Conservation (phyloP, 108 stramenopile genomes). For the Ochromonas danica region DNA sequence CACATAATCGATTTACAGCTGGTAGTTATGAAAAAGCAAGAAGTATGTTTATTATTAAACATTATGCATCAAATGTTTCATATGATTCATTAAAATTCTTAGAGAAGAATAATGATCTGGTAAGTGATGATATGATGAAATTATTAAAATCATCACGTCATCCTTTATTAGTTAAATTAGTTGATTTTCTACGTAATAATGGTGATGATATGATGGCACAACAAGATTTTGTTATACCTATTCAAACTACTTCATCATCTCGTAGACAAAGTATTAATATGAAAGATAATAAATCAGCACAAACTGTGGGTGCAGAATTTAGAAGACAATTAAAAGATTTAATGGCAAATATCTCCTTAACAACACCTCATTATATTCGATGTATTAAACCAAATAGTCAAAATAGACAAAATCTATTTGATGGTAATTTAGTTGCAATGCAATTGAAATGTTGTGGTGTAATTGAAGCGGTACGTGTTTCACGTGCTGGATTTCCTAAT, state of each 20-base stretch:
- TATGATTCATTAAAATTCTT: slow-evolving; percentile 39
- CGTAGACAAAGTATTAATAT: background rate
- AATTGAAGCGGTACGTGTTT: slow-evolving; percentile 75
- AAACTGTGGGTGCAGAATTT: slow-evolving; percentile 5
- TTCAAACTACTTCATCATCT: slow-evolving; percentile 8
- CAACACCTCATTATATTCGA: slow-evolving; percentile 22
- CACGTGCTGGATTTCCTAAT: slow-evolving; percentile 84
- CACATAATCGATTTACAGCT: background rate
- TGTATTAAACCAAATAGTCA: slow-evolving; percentile 28
- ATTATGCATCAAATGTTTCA: slow-evolving; percentile 40
- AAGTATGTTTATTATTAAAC: slow-evolving; percentile 15
- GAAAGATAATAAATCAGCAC: background rate
- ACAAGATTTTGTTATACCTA: slow-evolving; percentile 56
- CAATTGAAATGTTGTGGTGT: slow-evolving; percentile 91
- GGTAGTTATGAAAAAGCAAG: background rate
- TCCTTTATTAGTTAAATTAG: slow-evolving; percentile 1
- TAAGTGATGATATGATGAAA: slow-evolving; percentile 10
- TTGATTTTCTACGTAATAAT: slow-evolving; percentile 48
- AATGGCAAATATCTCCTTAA: slow-evolving; percentile 2
- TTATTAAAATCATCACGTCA: background rate
- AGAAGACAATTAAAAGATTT: slow-evolving; percentile 9
- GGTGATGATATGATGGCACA: too few species aligned
- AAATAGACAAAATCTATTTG: slow-evolving; percentile 29
- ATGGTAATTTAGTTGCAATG: slow-evolving; percentile 68
- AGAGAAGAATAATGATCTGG: slow-evolving; percentile 43